These are phyloP conservation scores for Macrolepiota albuminosa DNA, from an alignment of 768 basidiomycete genomes.

Conservation along the genomic window DNA sequence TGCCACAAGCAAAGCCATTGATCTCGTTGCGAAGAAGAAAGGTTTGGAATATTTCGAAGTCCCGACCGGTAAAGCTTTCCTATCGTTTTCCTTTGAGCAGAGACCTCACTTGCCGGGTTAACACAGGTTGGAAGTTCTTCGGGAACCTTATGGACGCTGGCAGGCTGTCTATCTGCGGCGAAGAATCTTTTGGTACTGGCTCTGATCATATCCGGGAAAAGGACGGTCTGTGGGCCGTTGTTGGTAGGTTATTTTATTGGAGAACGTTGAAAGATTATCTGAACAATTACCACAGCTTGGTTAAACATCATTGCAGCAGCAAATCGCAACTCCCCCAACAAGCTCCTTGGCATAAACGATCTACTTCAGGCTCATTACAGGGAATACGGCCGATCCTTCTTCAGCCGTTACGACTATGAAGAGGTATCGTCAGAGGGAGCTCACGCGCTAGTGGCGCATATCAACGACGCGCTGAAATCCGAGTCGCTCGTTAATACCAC, in stretches of 20 bases:
- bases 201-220: slow-evolving; percentile 99
- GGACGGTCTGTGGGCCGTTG: slow-evolving; percentile 96
- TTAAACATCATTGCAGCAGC: slow-evolving; percentile 93
- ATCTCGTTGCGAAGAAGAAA: slow-evolving; percentile 92
- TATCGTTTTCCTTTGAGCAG: background rate
- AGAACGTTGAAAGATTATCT: background rate
- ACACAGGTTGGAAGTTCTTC: slow-evolving; percentile 97
- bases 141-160: slow-evolving; percentile 99
- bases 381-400: slow-evolving; percentile 95
- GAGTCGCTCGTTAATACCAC: slow-evolving; percentile 64
- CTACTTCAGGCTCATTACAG: slow-evolving; percentile 83
- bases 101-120: background rate
- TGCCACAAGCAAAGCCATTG: slow-evolving; percentile 97
- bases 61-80: slow-evolving; percentile 65
- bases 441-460: slow-evolving; percentile 72
- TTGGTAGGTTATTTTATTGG: slow-evolving; percentile 46
- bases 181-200: slow-evolving; percentile 99
- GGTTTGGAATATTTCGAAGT: slow-evolving; percentile 93
- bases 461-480: slow-evolving; percentile 67
- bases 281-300: slow-evolving; percentile 62
- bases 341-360: slow-evolving; percentile 87
- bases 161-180: slow-evolving; percentile 95
- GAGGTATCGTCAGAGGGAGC: slow-evolving; percentile 93
- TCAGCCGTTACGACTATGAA: slow-evolving; percentile 99
- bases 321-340: slow-evolving; percentile 67